Evolutionary conservation across 177 flowering plant species (phyloP).

Genomic region (Vitis hybrid): DNA sequence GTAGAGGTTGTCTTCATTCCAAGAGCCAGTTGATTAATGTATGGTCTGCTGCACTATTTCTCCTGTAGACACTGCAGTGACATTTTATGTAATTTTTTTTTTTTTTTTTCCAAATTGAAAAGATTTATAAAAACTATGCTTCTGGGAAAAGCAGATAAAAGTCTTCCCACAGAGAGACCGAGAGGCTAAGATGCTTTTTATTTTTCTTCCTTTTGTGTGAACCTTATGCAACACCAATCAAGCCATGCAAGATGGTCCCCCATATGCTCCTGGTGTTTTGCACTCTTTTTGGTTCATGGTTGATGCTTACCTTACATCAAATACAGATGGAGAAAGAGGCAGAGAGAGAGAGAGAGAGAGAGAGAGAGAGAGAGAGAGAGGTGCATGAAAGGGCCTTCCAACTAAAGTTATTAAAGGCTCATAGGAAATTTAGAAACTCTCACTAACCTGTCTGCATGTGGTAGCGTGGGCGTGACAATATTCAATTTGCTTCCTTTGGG

Average conservation of each 20-base stretch:
- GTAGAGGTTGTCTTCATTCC: too few species aligned
- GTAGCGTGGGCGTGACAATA: constrained; percentile 30
- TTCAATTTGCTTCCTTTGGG: constrained; percentile 28
- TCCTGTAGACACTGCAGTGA: too few species aligned
- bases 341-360: constrained; percentile 3
- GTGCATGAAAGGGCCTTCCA: constrained; percentile 14
- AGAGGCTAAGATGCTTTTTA: constrained; percentile 4
- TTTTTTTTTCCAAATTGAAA: too few species aligned
- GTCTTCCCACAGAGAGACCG: neutral
- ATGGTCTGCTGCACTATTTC: too few species aligned
- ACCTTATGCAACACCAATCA: constrained; percentile 8
- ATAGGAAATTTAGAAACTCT: constrained; percentile 22
- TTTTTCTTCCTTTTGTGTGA: constrained; percentile 12
- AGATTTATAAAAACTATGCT: neutral
- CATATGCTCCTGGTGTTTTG: constrained; percentile 10
- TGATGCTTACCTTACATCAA: constrained; percentile 21
- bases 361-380: constrained; percentile 8
- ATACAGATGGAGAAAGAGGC: neutral
- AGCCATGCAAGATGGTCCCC: constrained; percentile 28
- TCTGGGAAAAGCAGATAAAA: too few species aligned
- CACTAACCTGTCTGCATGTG: constrained; percentile 33
- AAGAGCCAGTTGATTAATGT: too few species aligned
- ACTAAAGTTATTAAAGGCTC: constrained; percentile 23
- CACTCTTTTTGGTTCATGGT: constrained; percentile 17
- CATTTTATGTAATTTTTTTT: too few species aligned